Conservation (phyloP, 305 asterid species). For the Fraxinus platypoda region DNA sequence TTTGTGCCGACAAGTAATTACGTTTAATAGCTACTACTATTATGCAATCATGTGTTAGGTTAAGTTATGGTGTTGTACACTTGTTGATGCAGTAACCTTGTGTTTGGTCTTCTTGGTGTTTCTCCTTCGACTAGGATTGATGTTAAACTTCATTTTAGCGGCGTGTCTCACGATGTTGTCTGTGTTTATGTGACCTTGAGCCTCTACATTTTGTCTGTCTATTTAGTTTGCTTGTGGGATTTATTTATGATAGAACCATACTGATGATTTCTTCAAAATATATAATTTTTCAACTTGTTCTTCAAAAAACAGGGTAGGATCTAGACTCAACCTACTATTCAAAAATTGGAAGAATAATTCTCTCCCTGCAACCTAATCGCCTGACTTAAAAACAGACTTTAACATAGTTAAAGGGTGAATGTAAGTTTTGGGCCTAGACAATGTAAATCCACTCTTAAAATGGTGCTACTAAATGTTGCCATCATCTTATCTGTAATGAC, state of each 20-base stretch:
- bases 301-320: background rate
- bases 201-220: background rate
- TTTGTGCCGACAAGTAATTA: background rate
- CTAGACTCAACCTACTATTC: background rate
- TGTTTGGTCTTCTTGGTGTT: background rate
- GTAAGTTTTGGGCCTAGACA: background rate
- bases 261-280: background rate
- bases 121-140: background rate
- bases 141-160: background rate
- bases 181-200: background rate
- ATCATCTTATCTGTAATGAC: slow-evolving; percentile 27
- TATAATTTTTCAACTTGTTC: background rate
- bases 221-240: background rate
- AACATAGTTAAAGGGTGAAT: background rate
- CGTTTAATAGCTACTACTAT: background rate
- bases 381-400: background rate
- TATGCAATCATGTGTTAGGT: background rate
- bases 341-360: background rate
- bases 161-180: too few relatives aligned
- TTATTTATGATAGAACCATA: background rate
- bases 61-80: background rate
- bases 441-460: background rate
- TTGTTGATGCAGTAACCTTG: background rate
- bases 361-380: too few relatives aligned
- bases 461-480: slow-evolving; percentile 24